A percentile compares a stretch with the other conserved stretches of the same genome.
Conservation (phyloP, 2,329 filamentous ascomycete genomes). For the Aspergillus quadricinctus region DNA sequence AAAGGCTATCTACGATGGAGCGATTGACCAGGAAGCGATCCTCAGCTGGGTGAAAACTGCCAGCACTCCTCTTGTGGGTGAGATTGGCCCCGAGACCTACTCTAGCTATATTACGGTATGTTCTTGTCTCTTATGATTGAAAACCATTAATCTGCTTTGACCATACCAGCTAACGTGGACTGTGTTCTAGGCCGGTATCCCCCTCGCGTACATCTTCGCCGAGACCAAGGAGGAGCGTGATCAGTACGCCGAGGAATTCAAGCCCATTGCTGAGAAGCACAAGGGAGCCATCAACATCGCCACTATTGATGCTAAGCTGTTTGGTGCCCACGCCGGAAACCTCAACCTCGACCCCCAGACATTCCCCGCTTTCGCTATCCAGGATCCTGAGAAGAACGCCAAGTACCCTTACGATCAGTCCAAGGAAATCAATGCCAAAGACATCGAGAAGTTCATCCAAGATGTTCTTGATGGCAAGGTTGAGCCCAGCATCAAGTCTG, state of each 20-base stretch:
- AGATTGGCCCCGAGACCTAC: constrained; percentile 97
- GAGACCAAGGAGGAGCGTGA: constrained; percentile 87
- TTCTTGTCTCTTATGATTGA: constrained; percentile 9
- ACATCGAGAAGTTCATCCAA: constrained; percentile 77
- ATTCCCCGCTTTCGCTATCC: constrained; percentile 97
- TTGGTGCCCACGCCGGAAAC: constrained; percentile 92
- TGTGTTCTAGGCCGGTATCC: constrained; percentile 63
- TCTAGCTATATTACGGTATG: constrained; percentile 80
- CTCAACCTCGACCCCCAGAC: constrained; percentile 93
- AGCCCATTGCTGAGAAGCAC: constrained; percentile 83
- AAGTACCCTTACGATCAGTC: constrained; percentile 93
- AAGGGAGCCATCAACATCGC: constrained; percentile 96
- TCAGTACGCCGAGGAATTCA: constrained; percentile 69
- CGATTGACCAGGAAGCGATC: constrained; percentile 77
- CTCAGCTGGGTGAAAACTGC: constrained; percentile 77
- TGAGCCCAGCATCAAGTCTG: constrained; percentile 95
- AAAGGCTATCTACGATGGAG: constrained; percentile 76
- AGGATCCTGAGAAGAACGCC: constrained; percentile 90
- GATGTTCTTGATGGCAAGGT: constrained; percentile 83
- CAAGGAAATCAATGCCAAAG: constrained; percentile 68
- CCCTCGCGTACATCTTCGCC: constrained; percentile 95
- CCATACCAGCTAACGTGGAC: constrained; percentile 4
- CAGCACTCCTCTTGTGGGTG: constrained; percentile 85
- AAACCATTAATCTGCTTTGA: background rate
- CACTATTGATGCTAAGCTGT: constrained; percentile 90